A percentile compares a stretch with the other conserved stretches of the same genome.
Conservation (phyloP, 2,329 filamentous ascomycete species). For the Rhinocladiella similis region DNA sequence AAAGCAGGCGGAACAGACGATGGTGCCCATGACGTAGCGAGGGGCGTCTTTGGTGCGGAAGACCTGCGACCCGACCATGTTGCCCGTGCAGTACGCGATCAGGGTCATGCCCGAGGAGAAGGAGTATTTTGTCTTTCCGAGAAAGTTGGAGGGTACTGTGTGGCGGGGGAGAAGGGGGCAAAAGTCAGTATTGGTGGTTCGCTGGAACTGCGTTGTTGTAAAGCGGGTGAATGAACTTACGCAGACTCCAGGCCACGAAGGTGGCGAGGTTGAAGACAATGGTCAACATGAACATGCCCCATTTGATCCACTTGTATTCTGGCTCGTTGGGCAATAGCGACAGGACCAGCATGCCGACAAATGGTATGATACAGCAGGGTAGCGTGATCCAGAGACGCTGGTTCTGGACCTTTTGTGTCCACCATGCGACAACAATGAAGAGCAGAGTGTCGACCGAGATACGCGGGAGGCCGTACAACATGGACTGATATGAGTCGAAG, state of each 20-base stretch:
- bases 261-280: slow-evolving; percentile 35
- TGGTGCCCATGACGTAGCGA: slow-evolving; percentile 45
- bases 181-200: too few species aligned
- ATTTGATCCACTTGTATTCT: slow-evolving; percentile 38
- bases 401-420: slow-evolving; percentile 32
- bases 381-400: slow-evolving; percentile 38
- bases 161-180: slow-evolving; percentile 38
- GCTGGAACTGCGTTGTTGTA: slow-evolving; percentile 27
- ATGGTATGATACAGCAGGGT: slow-evolving; percentile 33
- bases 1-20: slow-evolving; percentile 42
- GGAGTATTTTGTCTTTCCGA: slow-evolving; percentile 50
- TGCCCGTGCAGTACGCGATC: slow-evolving; percentile 49
- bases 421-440: slow-evolving; percentile 35
- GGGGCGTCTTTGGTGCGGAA: slow-evolving; percentile 47
- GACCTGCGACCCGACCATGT: slow-evolving; percentile 50
- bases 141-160: slow-evolving; percentile 46
- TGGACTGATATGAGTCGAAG: slow-evolving; percentile 34
- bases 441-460: slow-evolving; percentile 33
- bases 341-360: slow-evolving; percentile 37
- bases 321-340: slow-evolving; percentile 36
- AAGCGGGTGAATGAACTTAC: too few species aligned
- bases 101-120: slow-evolving; percentile 48
- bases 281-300: slow-evolving; percentile 38
- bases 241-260: slow-evolving; percentile 37
- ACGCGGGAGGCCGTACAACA: slow-evolving; percentile 36